Evolutionary conservation across 2,329 filamentous ascomycete genomes (phyloP), one percentile per base, ranked within the genome.

Genomic region (Pyrenochaeta sp.): DNA sequence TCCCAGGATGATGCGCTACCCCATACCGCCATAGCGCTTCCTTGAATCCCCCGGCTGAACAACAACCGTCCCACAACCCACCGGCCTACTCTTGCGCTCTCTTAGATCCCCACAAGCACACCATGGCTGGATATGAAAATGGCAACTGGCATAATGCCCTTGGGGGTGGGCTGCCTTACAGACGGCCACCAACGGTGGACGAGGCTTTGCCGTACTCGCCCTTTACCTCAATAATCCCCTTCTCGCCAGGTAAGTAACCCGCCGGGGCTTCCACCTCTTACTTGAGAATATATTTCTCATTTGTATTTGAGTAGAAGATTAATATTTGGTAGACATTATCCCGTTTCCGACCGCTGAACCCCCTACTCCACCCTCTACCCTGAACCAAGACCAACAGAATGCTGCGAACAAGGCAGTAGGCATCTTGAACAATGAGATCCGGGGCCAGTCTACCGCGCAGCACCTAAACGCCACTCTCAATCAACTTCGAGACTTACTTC

Each of bases 161-260:
- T 60, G 69, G 70, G 35, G 63, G 70, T 11, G 68, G 69, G 18
- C 66, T 76, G 12, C 64, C 71, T 12, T 72, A 72, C 41, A 66
- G 76, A 21, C 74, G 80, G 35, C 78, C 81, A 18, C 79, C 80
- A 10, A 82, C 79, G 2, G 83, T 95, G 11, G 84, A 89, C 51
- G 90, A 95, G 69, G 90, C 90, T 27, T 81, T 95, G 40, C 89
- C 90, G n/a, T 93, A 88, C 76, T 91, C 90, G 45, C 91, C 91
- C 20, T 88, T 94, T 71, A 90, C 88, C 43, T 92, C 90, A 3
- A 89, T 93, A 43, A 83, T 91, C 46, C 90, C 91, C 2, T 91
- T 94, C 74, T 86, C 90, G 73, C 85, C 90, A 62, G 87, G 91
- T 92, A 76, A 62, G 78, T 75, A 53, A 17, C 45, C 32, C 53